These are phyloP conservation scores for Termitomyces sp. DNA, from an alignment of 768 basidiomycete genomes.

Conservation along the genomic window DNA sequence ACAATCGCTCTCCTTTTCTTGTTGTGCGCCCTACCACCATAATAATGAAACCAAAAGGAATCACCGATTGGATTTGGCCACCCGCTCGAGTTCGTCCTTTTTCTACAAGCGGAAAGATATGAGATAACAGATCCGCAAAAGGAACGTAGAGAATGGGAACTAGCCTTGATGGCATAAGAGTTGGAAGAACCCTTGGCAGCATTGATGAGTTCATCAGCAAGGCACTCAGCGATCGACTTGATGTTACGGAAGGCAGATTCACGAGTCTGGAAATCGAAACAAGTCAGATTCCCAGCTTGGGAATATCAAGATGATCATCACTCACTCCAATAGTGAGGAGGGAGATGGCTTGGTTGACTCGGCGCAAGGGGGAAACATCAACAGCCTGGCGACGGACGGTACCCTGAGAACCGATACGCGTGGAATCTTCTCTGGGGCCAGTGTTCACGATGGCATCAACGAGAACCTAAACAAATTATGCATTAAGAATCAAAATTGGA, in stretches of 20 bases:
- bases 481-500: neutral
- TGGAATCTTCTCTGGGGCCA: conserved; percentile 98
- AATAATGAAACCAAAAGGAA: conserved; percentile 20
- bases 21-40: conserved; percentile 7
- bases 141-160: conserved; percentile 9
- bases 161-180: conserved; percentile 98
- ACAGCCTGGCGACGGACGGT: conserved; percentile 99
- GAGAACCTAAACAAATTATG: conserved; percentile 51
- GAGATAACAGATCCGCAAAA: neutral
- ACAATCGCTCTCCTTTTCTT: conserved; percentile 12
- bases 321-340: conserved; percentile 94
- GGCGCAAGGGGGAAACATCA: conserved; percentile 96
- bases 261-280: conserved; percentile 61
- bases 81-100: conserved; percentile 99
- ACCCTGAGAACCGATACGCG: conserved; percentile 99
- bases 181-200: conserved; percentile 99
- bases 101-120: conserved; percentile 44
- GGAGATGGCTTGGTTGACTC: conserved; percentile 96
- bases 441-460: conserved; percentile 99
- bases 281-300: neutral
- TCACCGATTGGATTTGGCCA: conserved; percentile 99
- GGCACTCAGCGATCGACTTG: conserved; percentile 97
- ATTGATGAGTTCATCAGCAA: conserved; percentile 99
- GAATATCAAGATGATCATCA: conserved; percentile 6
- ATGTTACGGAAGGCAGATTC: conserved; percentile 99